Base-by-base conservation (phyloP, 1,284 basidiomycete species). In the Ceratorhiza oryzae-sativae region DNA sequence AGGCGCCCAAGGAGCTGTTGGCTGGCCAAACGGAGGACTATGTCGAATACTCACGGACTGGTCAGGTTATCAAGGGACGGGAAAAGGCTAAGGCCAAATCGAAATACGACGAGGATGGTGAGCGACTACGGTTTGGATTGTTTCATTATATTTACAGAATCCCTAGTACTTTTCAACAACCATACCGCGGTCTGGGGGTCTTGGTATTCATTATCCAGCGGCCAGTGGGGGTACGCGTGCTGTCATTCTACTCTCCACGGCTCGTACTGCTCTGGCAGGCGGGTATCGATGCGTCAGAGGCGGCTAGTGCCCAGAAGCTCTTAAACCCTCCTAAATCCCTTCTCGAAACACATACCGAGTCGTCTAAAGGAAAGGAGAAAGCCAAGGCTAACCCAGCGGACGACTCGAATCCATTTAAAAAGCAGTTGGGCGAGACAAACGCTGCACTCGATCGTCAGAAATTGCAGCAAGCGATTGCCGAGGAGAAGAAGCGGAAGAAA, bases 21-120 rank as follows among this genome's bases (percentile, higher is more conserved):
- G 88, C 90, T 73, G 97, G 97, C 0, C 97, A 98, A 82, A 97
- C 95, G 39, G 97, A 99, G 81, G 88, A 96, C 74, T 99, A 99
- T 76, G 93, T 98, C 56, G 97, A 99, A 82, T 99, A 98, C 81
- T 97, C 94, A 71, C 85, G 94, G 73, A 88, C 93, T 3, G 97
- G 97, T 25, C 90, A 94, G 79, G 85, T 98, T 70, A 86, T 98
- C 77, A 95, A 93, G 81, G 97, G 97, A n/a, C 87, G 88, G 75
- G 95, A 98, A 81, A 86, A 88, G 67, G 92, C 89, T 0, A 93
- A 92, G 80, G 87, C 88, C 15, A 86, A 86, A 77, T 96, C 93
- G 48, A 98, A 97, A 81, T 99, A 98, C 81, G 89, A 92, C 20
- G 97, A 98, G 81, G 96, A 98, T 86, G 89, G 93, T 94, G 79